Evolutionary conservation across 805 yeast genomes (phyloP).

Genomic region (Kuraishia cidri): DNA sequence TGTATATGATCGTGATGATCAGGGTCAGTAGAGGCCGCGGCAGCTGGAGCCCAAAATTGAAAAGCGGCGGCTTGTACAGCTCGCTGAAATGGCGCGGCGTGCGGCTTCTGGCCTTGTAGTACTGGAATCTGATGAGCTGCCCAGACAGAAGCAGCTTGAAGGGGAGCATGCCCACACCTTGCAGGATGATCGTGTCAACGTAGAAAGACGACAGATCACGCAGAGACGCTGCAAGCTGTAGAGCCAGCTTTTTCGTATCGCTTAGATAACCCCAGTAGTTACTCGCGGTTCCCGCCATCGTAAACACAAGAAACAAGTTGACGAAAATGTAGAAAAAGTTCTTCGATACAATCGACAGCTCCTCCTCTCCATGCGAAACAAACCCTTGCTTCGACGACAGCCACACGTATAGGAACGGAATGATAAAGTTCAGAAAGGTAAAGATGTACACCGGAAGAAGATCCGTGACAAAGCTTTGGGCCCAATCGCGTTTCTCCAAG

Average conservation of each 20-base stretch:
- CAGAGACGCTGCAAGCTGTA: slow-evolving; percentile 75
- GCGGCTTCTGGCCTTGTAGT: slow-evolving; percentile 51
- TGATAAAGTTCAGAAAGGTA: slow-evolving; percentile 70
- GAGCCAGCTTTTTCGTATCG: slow-evolving; percentile 86
- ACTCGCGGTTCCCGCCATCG: slow-evolving; percentile 88
- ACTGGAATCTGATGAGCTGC: slow-evolving; percentile 65
- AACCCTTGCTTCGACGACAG: slow-evolving; percentile 80
- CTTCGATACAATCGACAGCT: slow-evolving; percentile 80
- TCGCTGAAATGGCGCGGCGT: slow-evolving; percentile 79
- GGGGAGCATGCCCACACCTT: slow-evolving; percentile 87
- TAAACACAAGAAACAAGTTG: slow-evolving; percentile 87
- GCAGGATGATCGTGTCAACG: slow-evolving; percentile 76
- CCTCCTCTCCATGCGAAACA: slow-evolving; percentile 89
- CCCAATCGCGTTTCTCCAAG: slow-evolving; percentile 58
- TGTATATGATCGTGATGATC: slow-evolving; percentile 77
- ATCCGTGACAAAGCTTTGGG: slow-evolving; percentile 75
- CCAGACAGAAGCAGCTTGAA: slow-evolving; percentile 79
- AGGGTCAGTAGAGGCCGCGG: slow-evolving; percentile 89
- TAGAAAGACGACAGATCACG: slow-evolving; percentile 77
- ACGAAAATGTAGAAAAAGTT: slow-evolving; percentile 94
- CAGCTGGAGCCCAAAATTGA: slow-evolving; percentile 82
- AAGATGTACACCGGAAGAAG: slow-evolving; percentile 86
- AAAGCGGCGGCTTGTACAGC: slow-evolving; percentile 79
- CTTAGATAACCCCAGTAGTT: slow-evolving; percentile 71
- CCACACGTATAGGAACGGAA: slow-evolving; percentile 84